Percentiles rank a stretch among this genome's conserved stretches.
Evolutionary conservation across 257 asterid genomes (phyloP).

Genomic region (Hygrophila difformis): DNA sequence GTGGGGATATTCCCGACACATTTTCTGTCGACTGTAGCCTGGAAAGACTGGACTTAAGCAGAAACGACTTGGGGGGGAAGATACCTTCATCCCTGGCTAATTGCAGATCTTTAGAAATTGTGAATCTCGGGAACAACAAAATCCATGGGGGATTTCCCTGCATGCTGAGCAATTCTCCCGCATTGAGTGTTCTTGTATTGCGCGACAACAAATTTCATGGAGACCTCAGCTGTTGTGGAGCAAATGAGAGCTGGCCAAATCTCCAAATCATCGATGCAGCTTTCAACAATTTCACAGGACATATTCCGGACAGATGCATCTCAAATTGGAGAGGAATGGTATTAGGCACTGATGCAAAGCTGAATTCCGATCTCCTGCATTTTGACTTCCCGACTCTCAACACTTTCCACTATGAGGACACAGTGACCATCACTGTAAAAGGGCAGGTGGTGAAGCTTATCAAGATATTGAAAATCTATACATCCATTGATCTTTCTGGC

Average conservation of each 20-base stretch:
- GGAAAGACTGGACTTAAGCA: conserved; percentile 33
- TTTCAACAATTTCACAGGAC: conserved; percentile 44
- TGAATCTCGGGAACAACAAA: conserved; percentile 33
- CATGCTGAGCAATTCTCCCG: conserved; percentile 22
- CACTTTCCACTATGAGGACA: conserved; percentile 38
- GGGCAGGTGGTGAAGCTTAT: conserved; percentile 45
- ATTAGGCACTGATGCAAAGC: conserved; percentile 11
- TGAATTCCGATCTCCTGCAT: conserved; percentile 17
- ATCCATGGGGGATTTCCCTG: conserved; percentile 32
- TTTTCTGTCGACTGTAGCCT: conserved; percentile 21
- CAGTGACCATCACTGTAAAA: conserved; percentile 47
- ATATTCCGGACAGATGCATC: conserved; percentile 23
- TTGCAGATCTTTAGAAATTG: conserved; percentile 28
- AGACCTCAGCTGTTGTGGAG: conserved; percentile 19
- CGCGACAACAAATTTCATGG: conserved; percentile 49
- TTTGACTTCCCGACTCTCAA: conserved; percentile 15
- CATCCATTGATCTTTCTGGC: conserved; percentile 43
- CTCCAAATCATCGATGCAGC: conserved; percentile 61
- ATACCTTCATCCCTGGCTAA: conserved; percentile 33
- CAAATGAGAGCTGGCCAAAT: conserved; percentile 37
- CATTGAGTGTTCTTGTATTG: conserved; percentile 44
- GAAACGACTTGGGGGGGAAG: conserved; percentile 28
- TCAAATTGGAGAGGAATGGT: conserved; percentile 39
- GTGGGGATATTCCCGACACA: conserved; percentile 23
- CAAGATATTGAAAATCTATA: conserved; percentile 46